Conservation (phyloP, 768 basidiomycete genomes). For the Cystoderma amianthinum region DNA sequence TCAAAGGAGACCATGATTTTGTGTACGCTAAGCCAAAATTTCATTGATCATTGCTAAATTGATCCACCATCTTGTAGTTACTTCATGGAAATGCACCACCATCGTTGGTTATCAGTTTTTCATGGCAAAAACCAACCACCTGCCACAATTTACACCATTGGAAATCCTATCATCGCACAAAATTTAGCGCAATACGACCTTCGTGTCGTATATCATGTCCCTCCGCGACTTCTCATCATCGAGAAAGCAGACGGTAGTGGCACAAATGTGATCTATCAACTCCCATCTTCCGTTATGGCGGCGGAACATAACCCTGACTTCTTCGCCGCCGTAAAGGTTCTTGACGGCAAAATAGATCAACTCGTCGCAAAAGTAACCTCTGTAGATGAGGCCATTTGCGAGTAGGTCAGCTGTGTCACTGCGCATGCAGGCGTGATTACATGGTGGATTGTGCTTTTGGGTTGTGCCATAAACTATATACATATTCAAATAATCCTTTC, state of each 20-base stretch:
- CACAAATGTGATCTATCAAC: slow-evolving; percentile 37
- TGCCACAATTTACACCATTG: slow-evolving; percentile 36
- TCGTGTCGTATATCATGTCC: slow-evolving; percentile 32
- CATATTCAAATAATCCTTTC: too few relatives aligned
- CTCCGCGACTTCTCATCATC: slow-evolving; percentile 35
- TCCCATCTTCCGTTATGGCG: slow-evolving; percentile 38
- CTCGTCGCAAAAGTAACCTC: slow-evolving; percentile 27
- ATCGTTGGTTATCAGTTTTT: slow-evolving; percentile 27
- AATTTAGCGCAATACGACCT: slow-evolving; percentile 33
- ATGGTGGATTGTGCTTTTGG: too few relatives aligned
- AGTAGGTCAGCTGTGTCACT: too few relatives aligned
- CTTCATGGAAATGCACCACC: slow-evolving; percentile 30
- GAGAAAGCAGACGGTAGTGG: slow-evolving; percentile 30
- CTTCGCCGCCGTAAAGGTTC: slow-evolving; percentile 19
- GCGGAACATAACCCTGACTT: slow-evolving; percentile 22
- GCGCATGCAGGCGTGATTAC: too few relatives aligned
- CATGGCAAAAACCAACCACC: slow-evolving; percentile 16
- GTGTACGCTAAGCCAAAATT: too few relatives aligned
- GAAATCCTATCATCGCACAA: slow-evolving; percentile 47
- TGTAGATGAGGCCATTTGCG: too few relatives aligned
- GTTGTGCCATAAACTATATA: too few relatives aligned
- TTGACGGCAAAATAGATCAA: slow-evolving; percentile 39
- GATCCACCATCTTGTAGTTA: slow-evolving; percentile 32
- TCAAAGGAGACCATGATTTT: slow-evolving; percentile 30
- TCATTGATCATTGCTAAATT: too few relatives aligned